Evolutionary conservation across 805 yeast genomes (phyloP).

Genomic region (Lachancea quebecensis): DNA sequence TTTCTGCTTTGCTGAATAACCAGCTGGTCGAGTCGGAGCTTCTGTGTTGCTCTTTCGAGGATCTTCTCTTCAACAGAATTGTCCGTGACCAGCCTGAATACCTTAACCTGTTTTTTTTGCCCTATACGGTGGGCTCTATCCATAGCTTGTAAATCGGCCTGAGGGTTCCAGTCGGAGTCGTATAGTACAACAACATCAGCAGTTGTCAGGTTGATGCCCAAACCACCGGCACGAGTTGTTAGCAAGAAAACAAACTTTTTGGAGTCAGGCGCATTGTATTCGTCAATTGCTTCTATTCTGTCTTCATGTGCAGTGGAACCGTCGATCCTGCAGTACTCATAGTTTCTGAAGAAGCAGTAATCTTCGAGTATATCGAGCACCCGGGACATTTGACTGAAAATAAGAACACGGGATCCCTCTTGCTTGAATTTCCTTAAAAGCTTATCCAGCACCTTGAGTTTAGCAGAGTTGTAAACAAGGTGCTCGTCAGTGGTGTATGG

Average conservation of each 20-base stretch:
- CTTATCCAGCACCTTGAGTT: conserved; percentile 64
- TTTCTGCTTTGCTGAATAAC: conserved; percentile 72
- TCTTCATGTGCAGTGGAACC: conserved; percentile 79
- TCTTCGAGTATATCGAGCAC: conserved; percentile 76
- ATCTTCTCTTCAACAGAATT: conserved; percentile 81
- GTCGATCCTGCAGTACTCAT: conserved; percentile 70
- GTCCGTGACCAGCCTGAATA: conserved; percentile 70
- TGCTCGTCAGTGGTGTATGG: conserved; percentile 84
- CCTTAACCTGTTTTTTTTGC: conserved; percentile 76
- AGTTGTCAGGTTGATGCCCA: conserved; percentile 76
- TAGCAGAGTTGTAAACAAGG: conserved; percentile 63
- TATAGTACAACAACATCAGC: conserved; percentile 71
- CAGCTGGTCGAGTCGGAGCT: conserved; percentile 68
- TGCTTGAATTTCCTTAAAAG: conserved; percentile 51
- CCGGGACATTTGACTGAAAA: conserved; percentile 80
- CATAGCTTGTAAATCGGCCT: conserved; percentile 85
- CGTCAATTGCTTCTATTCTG: conserved; percentile 69
- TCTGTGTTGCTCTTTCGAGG: conserved; percentile 74
- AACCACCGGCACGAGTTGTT: conserved; percentile 86
- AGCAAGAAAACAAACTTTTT: conserved; percentile 66
- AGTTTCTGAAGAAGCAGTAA: conserved; percentile 64
- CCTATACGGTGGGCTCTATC: conserved; percentile 88
- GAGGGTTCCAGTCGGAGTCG: conserved; percentile 88
- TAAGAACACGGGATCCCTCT: conserved; percentile 72
- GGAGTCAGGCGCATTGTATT: conserved; percentile 67